Evolutionary conservation across 768 basidiomycete genomes (phyloP), one percentile per base, ranked within the genome.

Genomic region (Pisolithus marmoratus): DNA sequence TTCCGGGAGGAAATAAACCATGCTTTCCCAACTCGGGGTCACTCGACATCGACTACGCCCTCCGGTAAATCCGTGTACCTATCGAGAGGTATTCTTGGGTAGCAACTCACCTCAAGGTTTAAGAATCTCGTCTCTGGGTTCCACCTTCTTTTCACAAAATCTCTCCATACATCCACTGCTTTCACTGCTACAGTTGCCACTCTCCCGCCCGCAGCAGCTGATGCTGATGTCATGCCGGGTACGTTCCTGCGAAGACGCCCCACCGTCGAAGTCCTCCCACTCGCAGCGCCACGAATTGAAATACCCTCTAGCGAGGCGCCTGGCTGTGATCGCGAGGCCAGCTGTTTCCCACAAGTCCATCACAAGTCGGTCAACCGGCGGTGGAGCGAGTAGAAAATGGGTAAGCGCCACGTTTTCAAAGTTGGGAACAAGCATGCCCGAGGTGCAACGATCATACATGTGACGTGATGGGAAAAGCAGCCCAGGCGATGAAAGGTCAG

Each of bases 1-100:
- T 72, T 7, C 90, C 90, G 3, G 91, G 92, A 2, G 86, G 80
- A 26, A 74, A 61, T 26, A 96, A 73, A 41, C 82, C 79, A 59
- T 90, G 70, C 62, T 83, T 85, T 65, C 80, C 81, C 54, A 96
- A 73, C 49, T 85, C 72, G 38, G 85, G 80, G 64, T 96, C 94
- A 31, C 87, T 82, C 49, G 78, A 70, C 77, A 97, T 83, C 49
- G 82, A 80, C 90, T 94, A 55, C 7, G 7, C 8, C 14, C 12
- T 17, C 14, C 17, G n/a, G 24, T n/a, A 8, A 26, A 59, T 40
- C 50, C 55, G 51, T 63, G 22, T 40, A n/a, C 41, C 24, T 41
- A 50, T 5, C 8, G 46, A 45, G 26, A 11, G 12, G 45, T 23
- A 47, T 11, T 24, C 27, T 22, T 2, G 11, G 29, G 48, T n/a